Base-by-base conservation (phyloP, 441 rosid species). In the Aquilaria agallochum region DNA sequence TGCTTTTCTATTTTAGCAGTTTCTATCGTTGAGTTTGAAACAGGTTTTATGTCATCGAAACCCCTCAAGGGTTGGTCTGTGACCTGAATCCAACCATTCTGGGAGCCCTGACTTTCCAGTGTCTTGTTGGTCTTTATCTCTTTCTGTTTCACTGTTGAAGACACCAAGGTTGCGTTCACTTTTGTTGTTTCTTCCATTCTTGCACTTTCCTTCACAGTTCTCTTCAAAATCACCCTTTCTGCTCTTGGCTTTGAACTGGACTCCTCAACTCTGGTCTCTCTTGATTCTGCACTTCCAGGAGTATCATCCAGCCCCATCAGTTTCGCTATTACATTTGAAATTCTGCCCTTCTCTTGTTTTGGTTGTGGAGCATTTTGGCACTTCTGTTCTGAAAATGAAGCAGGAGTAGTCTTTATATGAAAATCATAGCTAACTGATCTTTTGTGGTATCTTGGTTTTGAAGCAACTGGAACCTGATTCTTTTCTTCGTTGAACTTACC, bases 321-420 rank as follows among this genome's bases (percentile, higher is more conserved):
- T 86, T 87, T 89, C 8, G 97, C 99, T 50, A 92, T 83, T 52
- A 92, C 91, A 79, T 75, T 92, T 31, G 98, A 87, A 58, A 92
- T 85, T 74, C 97, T 85, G 36, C 72, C 85, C 57, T 83, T 95
- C 20, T 81, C 93, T 12, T 75, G 64, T 66, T 80, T 86, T 51
- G 67, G 48, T 56, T 64, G 75, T 34, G 72, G 7, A 14, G 88
- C 72, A 67, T 65, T 76, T 6, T 73, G 59, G 1, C 53, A 68
- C 42, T 73, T 76, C 69, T 76, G 73, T 3, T 67, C 84, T 32
- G 78, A 70, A 58, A 71, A 73, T 55, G 74, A 49, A 60, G 66
- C 33, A 9, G 36, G 53, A 54, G 33, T 60, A 56, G 31, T 62
- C 32, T 66, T 65, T 20, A 62, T 27, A 15, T 60, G 72, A 31